Base-by-base conservation (phyloP, 352 stramenopile species). In the Bremia lactucae region DNA sequence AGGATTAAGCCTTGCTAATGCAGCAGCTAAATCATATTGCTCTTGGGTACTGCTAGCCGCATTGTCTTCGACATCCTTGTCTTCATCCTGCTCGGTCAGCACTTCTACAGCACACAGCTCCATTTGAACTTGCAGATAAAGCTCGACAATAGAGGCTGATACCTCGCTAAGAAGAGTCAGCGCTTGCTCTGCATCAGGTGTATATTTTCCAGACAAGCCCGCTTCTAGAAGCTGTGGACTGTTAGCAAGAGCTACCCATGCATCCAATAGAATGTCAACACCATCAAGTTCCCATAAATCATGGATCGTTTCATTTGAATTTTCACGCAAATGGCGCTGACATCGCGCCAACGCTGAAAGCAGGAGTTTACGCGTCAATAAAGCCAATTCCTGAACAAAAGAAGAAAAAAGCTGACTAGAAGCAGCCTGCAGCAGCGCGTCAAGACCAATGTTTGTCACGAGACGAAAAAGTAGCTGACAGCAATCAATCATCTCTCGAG, bases 281-380 rank as follows among this genome's bases (percentile, higher is more conserved):
- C 73, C 80, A 40, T 92, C 80, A 11, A 90, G 55, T 39, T 89
- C 69, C 80, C 80, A 92, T n/a, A 92, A 46, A 10, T 88, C 76
- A 19, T 86, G 70, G 0, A 87, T 69, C 0, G 59, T 41, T 6
- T 83, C 65, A 23, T 62, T 59, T 11, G 53, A 59, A 16, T 62
- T 62, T 2, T 67, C 57, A 18, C 42, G 55, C 24, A 79, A 52
- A 34, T 90, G 74, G 8, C 62, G 63, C 19, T 65, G 67, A 37
- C 83, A 81, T 21, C 82, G 71, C 13, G 78, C 59, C 5, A 85
- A 59, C 6, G 71, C 73, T 2, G 71, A 87, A 23, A 71, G 62
- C 3, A 92, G 54, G 11, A 92, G 35, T 29, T 82, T 86, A 35
- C 65, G 84, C 14, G 71, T 84, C 6, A 92, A 46, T 8, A 61